These are phyloP conservation scores for Starmera stellimalicola DNA, from an alignment of 1,139 yeast species.

Conservation along the genomic window DNA sequence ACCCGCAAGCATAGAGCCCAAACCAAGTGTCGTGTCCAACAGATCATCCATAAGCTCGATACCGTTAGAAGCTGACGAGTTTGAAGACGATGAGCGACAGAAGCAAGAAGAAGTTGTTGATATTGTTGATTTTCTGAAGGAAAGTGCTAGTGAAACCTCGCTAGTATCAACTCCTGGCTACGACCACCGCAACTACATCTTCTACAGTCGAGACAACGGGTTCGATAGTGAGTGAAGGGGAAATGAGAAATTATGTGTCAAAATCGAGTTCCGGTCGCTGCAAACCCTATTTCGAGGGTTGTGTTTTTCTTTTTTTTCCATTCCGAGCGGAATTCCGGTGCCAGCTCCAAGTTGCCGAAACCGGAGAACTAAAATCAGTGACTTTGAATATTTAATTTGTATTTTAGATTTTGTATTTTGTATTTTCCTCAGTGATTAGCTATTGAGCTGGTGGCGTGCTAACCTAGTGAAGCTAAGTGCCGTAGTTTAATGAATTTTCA, in stretches of 20 bases:
- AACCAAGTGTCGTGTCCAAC: background rate
- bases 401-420: no score
- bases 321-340: no score
- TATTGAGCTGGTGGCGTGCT: no score
- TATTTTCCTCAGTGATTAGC: no score
- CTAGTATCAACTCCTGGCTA: background rate
- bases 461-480: no score
- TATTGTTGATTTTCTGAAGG: constrained; percentile 2
- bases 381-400: no score
- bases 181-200: background rate
- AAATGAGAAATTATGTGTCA: background rate
- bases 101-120: background rate
- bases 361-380: no score
- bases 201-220: background rate
- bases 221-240: background rate
- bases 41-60: background rate
- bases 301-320: no score
- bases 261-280: background rate
- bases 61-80: background rate
- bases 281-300: background rate
- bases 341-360: no score
- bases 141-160: background rate
- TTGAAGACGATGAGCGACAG: background rate
- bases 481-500: background rate
- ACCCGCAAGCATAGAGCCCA: background rate